Evolutionary conservation across 2,329 filamentous ascomycete genomes (phyloP).

Genomic region (Tolypocladium guangdongense): DNA sequence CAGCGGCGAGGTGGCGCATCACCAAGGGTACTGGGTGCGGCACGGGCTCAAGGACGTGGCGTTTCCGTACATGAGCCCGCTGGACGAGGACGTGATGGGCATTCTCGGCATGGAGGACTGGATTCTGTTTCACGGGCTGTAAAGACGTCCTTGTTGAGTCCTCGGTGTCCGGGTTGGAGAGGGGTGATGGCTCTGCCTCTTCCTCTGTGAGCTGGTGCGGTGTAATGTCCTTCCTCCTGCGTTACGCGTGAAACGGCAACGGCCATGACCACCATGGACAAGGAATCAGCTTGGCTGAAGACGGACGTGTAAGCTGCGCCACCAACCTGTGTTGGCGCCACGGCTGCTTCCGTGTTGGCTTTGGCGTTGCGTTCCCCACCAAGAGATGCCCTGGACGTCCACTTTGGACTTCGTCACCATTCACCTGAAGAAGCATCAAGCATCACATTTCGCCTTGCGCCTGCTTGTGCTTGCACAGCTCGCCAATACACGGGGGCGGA

Average conservation of each 20-base stretch:
- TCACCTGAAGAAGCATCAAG: neutral
- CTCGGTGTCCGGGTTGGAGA: too few relatives aligned
- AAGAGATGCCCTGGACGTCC: neutral
- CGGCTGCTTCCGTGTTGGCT: too few relatives aligned
- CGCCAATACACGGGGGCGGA: neutral
- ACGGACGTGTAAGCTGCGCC: too few relatives aligned
- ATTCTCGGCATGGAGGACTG: conserved; percentile 2
- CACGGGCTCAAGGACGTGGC: conserved; percentile 11
- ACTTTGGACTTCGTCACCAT: neutral
- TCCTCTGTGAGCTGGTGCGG: too few relatives aligned
- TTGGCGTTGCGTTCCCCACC: too few relatives aligned
- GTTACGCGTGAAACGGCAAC: too few relatives aligned
- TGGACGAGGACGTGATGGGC: neutral
- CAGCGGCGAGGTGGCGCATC: neutral
- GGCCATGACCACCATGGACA: too few relatives aligned
- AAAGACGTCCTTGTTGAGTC: too few relatives aligned
- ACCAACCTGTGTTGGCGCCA: too few relatives aligned
- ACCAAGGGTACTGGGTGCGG: conserved; percentile 15
- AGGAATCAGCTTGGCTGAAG: too few relatives aligned
- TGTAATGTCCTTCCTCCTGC: too few relatives aligned
- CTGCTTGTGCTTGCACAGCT: neutral
- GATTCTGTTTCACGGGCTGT: conserved; percentile 1
- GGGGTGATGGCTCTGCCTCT: too few relatives aligned
- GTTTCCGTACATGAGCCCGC: neutral
- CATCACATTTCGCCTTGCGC: neutral